phyloP scores from a whole-genome alignment of 2,329 filamentous ascomycete genomes.

The Rosellinia necatrix region DNA sequence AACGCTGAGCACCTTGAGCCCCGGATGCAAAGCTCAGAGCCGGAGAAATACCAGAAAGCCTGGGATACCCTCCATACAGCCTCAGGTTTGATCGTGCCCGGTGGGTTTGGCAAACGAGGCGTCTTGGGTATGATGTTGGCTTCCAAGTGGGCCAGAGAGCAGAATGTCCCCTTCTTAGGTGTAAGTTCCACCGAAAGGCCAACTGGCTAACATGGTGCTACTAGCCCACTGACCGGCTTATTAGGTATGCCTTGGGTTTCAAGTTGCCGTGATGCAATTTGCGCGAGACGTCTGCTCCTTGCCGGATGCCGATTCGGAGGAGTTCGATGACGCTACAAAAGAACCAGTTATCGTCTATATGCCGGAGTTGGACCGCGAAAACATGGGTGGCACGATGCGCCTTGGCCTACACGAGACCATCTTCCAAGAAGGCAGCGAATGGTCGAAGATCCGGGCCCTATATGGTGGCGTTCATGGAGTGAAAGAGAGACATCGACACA shows the following conservation, averaged over 20 bases:
- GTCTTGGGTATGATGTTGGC: constrained; percentile 89
- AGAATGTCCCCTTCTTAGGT: constrained; percentile 81
- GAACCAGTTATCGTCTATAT: constrained; percentile 84
- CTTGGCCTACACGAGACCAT: constrained; percentile 74
- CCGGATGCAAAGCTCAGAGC: constrained; percentile 61
- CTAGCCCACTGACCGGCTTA: constrained; percentile 1
- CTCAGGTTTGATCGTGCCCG: constrained; percentile 69
- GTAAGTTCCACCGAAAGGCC: constrained; percentile 7
- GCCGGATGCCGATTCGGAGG: constrained; percentile 58
- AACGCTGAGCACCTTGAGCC: constrained; percentile 85
- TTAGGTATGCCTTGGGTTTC: constrained; percentile 84
- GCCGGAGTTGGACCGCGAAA: constrained; percentile 70
- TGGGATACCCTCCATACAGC: constrained; percentile 81
- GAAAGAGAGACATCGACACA: constrained; percentile 81
- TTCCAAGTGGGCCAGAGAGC: constrained; percentile 83
- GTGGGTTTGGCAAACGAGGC: constrained; percentile 79
- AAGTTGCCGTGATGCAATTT: constrained; percentile 88
- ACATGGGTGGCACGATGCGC: constrained; percentile 86
- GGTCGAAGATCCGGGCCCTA: constrained; percentile 75
- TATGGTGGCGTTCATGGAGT: constrained; percentile 66
- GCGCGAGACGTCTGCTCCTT: constrained; percentile 77
- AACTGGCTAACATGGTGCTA: too few species aligned
- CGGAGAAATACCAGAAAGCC: constrained; percentile 79
- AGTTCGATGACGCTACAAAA: constrained; percentile 59
- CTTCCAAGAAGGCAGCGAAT: constrained; percentile 77